These are phyloP conservation scores for Cystobasidium slooffiae DNA, from an alignment of 1,284 basidiomycete species.

Conservation along the genomic window DNA sequence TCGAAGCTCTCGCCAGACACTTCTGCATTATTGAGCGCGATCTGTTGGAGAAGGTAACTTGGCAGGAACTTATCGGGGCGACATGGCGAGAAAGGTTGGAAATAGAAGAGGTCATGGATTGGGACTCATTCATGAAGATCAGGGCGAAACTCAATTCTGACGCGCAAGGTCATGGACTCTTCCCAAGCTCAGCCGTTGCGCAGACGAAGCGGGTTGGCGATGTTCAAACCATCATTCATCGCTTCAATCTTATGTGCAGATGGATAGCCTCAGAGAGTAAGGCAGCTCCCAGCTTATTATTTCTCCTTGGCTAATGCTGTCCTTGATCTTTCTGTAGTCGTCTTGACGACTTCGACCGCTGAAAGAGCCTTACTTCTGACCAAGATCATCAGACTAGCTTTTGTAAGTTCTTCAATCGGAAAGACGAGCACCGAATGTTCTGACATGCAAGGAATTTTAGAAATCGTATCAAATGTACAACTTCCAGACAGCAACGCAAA, in stretches of 20 bases:
- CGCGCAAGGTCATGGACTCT: constrained; percentile 57
- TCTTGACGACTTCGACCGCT: constrained; percentile 57
- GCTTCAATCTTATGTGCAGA: constrained; percentile 83
- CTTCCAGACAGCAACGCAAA: constrained; percentile 78
- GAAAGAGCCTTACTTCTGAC: constrained; percentile 71
- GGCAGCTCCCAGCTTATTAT: background rate
- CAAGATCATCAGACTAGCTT: constrained; percentile 85
- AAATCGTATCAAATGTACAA: constrained; percentile 81
- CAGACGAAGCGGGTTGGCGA: constrained; percentile 16
- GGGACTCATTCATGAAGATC: constrained; percentile 78
- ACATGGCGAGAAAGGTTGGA: constrained; percentile 63
- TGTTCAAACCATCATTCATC: constrained; percentile 77
- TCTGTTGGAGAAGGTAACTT: constrained; percentile 71
- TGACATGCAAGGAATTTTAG: constrained; percentile 59
- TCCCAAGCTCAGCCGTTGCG: constrained; percentile 18
- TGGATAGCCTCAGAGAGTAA: constrained; percentile 68
- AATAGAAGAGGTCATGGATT: constrained; percentile 75
- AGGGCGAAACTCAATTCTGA: constrained; percentile 71
- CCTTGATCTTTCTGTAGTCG: constrained; percentile 42
- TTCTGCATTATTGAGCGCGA: constrained; percentile 87
- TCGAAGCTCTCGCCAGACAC: constrained; percentile 73
- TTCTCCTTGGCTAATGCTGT: background rate
- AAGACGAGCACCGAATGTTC: background rate
- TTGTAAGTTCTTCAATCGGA: constrained; percentile 63
- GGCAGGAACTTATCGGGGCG: constrained; percentile 55